A percentile compares a stretch with the other conserved stretches of the same genome.
phyloP scores from a whole-genome alignment of 257 asterid species.

The Prunella vulgaris region DNA sequence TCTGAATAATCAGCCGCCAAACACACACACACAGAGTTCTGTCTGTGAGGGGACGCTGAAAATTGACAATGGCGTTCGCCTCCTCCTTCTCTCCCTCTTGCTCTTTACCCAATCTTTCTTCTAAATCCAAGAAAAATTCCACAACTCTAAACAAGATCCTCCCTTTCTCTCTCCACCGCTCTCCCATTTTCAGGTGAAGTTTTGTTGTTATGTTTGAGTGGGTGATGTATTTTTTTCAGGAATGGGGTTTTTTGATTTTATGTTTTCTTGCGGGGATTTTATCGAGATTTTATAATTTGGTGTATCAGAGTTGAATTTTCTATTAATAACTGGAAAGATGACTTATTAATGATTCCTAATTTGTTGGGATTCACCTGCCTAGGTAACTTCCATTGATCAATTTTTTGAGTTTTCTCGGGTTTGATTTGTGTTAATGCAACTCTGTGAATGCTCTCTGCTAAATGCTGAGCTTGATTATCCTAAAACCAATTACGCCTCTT shows the following conservation, averaged over 20 bases:
- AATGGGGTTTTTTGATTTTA: constrained; percentile 1
- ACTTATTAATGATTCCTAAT: neutral
- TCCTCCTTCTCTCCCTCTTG: constrained; percentile 36
- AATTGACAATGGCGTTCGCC: constrained; percentile 45
- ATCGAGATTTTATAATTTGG: neutral
- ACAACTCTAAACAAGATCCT: constrained; percentile 39
- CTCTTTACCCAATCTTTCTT: constrained; percentile 25
- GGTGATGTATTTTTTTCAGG: neutral
- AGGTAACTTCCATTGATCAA: neutral
- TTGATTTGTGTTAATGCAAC: constrained; percentile 8
- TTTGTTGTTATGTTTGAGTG: neutral
- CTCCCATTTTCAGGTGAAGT: constrained; percentile 43
- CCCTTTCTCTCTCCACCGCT: constrained; percentile 37
- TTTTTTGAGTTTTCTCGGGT: neutral
- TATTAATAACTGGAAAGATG: neutral
- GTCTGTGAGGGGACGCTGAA: constrained; percentile 13
- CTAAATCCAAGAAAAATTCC: constrained; percentile 25
- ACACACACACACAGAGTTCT: neutral
- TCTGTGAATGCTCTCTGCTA: constrained; percentile 15
- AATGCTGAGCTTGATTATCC: neutral
- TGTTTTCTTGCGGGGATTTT: neutral
- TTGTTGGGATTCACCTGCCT: constrained; percentile 9
- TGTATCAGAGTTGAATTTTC: neutral
- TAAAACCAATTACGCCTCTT: neutral
- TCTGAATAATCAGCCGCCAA: constrained; percentile 27